Evolutionary conservation across 495 filamentous ascomycete genomes (phyloP), one percentile per base, ranked within the genome.

Genomic region (Penicillium coprophilum): DNA sequence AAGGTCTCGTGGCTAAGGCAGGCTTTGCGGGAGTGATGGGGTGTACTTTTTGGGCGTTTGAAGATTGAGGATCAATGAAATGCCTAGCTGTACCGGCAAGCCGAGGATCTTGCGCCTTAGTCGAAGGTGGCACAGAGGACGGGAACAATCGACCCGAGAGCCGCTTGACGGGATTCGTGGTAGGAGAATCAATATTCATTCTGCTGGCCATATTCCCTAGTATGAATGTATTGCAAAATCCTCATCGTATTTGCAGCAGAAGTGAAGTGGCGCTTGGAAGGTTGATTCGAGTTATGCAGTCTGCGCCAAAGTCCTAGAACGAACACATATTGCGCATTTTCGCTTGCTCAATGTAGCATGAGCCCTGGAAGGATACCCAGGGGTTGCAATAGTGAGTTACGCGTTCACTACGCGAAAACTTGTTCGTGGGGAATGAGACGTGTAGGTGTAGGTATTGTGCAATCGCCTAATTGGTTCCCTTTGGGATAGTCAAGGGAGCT

Each of bases 61-160:
- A 49, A 2, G 45, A 12, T 17, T 49, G 46, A 24, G 46, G 19
- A 23, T 11, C 30, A 23, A 10, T 10, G 6, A 30, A 9, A 6
- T 13, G 46, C 27, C 46, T 20, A 23, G 5, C 19, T 7, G 12
- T 23, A 13, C 46, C 30, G 19, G 30, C 46, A 38, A 32, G 38
- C n/a, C 50, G 50, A 31, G 50, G 50, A 52, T 52, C 50, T 44
- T 27, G 38, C 50, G 6, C 39, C 8, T 39, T n/a, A 4, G 49
- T 20, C 13, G 21, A n/a, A 4, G 49, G 8, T 30, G 9, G 3
- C 4, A 1, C 13, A 38, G 34, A 28, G 0, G 20, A 21, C 11
- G 34, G 20, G 0, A 20, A 21, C 11, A 28, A 7, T 24, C 0
- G 43, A 15, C 52, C 52, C 21, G 19, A n/a, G 1, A 54, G 15